Conservation (phyloP, 176 grass and related monocot species). For the Themeda triandra region DNA sequence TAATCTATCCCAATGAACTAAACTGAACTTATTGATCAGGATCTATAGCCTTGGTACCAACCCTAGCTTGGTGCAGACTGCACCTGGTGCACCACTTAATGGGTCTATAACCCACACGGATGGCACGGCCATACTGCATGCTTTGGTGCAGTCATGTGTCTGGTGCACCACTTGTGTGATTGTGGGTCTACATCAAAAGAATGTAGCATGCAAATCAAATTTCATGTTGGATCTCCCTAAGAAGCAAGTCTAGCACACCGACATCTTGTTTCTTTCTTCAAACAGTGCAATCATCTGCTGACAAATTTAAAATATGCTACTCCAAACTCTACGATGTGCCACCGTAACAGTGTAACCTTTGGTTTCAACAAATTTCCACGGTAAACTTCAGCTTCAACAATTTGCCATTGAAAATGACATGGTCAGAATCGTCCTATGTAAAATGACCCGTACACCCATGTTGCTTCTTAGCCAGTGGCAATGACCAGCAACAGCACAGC, state of each 20-base stretch:
- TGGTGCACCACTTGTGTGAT: background rate
- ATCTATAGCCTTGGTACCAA: background rate
- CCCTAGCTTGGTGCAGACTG: background rate
- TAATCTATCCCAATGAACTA: background rate
- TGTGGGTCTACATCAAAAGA: background rate
- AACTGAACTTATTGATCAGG: background rate
- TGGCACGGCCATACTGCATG: background rate
- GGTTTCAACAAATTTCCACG: background rate
- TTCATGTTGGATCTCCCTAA: too few species aligned
- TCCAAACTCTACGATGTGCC: background rate
- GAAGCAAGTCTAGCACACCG: slow-evolving; percentile 4
- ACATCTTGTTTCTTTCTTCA: slow-evolving; percentile 4
- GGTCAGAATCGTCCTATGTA: background rate
- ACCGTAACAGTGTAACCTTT: background rate
- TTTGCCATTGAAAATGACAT: background rate
- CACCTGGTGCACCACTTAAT: background rate
- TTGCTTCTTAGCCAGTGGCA: background rate
- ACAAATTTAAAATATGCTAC: background rate
- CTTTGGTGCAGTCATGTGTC: background rate
- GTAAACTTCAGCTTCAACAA: background rate
- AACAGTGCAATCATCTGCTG: slow-evolving; percentile 13
- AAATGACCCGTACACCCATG: background rate
- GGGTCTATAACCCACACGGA: background rate
- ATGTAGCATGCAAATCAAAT: background rate
- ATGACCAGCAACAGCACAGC: background rate